Evolutionary conservation across 768 basidiomycete species (phyloP).

Genomic region (Rhodotorula graminis): DNA sequence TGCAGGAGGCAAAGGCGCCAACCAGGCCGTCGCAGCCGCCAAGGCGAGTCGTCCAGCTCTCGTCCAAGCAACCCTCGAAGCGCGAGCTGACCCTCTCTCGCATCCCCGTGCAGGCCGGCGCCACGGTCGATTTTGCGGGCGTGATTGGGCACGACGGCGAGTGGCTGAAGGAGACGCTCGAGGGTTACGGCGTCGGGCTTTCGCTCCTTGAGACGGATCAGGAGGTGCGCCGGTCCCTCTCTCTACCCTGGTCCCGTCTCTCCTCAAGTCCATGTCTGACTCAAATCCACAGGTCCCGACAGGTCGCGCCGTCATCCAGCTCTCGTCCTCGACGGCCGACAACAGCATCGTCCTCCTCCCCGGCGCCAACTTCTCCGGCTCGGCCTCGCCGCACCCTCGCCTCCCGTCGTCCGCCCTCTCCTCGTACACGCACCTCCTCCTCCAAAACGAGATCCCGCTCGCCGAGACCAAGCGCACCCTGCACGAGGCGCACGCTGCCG

Average conservation of each 20-base stretch:
- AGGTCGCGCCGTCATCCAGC: constrained; percentile 51
- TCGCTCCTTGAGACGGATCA: constrained; percentile 39
- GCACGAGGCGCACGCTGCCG: constrained; percentile 15
- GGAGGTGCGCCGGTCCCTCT: constrained; percentile 30
- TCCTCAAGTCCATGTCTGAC: accelerated
- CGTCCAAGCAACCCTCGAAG: neutral
- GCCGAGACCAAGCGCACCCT: constrained; percentile 43
- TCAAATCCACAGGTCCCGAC: constrained; percentile 41
- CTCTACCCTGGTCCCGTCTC: no score
- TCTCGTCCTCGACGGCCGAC: constrained; percentile 47
- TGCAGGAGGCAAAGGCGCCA: constrained; percentile 51
- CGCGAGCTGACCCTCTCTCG: neutral
- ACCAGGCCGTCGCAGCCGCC: constrained; percentile 49
- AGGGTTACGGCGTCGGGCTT: constrained; percentile 44
- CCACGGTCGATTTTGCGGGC: constrained; percentile 22
- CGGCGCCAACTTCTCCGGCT: constrained; percentile 37
- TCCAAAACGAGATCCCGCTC: constrained; percentile 52
- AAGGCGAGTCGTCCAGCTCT: constrained; percentile 17
- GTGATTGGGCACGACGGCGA: constrained; percentile 46
- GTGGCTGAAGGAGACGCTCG: constrained; percentile 37
- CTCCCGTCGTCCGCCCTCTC: constrained; percentile 10
- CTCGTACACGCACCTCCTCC: constrained; percentile 46
- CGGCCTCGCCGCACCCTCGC: constrained; percentile 13
- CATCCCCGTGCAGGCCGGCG: neutral
- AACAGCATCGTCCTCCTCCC: constrained; percentile 48